phyloP scores from a whole-genome alignment of 176 grass and related monocot genomes.

The Chrysopogon serrulatus region DNA sequence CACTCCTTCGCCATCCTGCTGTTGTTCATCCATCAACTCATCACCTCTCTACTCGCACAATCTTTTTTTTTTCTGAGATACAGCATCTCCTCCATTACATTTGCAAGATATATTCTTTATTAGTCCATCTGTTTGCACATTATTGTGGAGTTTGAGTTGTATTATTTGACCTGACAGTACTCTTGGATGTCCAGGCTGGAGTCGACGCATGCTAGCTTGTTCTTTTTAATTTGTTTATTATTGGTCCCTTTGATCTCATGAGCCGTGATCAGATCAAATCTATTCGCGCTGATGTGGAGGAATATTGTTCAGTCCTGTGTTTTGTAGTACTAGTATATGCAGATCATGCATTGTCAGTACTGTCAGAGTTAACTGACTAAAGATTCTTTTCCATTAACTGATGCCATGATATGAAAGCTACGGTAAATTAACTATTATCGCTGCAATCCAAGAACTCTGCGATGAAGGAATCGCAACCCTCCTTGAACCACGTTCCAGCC shows the following conservation, averaged over 20 bases:
- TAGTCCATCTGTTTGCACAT: not conserved
- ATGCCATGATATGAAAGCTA: not conserved
- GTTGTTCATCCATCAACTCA: not conserved
- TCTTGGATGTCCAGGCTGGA: slow-evolving; percentile 29
- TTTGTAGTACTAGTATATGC: not conserved
- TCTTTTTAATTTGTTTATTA: not conserved
- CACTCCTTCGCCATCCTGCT: slow-evolving; percentile 30
- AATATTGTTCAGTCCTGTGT: slow-evolving; percentile 17
- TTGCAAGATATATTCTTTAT: not conserved
- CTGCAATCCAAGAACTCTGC: not conserved
- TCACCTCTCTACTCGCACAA: not conserved
- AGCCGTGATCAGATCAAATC: slow-evolving; percentile 28
- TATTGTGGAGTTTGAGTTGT: slow-evolving; percentile 21
- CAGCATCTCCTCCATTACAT: not conserved
- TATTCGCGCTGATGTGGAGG: slow-evolving; percentile 21
- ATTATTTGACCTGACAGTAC: slow-evolving; percentile 38
- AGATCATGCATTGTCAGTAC: not conserved
- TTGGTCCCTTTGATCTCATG: not conserved
- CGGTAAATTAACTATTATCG: not conserved
- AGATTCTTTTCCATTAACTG: not conserved
- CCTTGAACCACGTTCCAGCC: not conserved
- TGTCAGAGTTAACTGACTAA: not conserved
- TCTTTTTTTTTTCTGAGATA: not conserved
- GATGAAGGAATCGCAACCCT: not conserved
- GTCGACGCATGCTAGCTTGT: not conserved